Percentiles rank a stretch among this genome's conserved stretches.
Conservation (phyloP, 257 asterid genomes). For the Solanum tarapatanum region DNA sequence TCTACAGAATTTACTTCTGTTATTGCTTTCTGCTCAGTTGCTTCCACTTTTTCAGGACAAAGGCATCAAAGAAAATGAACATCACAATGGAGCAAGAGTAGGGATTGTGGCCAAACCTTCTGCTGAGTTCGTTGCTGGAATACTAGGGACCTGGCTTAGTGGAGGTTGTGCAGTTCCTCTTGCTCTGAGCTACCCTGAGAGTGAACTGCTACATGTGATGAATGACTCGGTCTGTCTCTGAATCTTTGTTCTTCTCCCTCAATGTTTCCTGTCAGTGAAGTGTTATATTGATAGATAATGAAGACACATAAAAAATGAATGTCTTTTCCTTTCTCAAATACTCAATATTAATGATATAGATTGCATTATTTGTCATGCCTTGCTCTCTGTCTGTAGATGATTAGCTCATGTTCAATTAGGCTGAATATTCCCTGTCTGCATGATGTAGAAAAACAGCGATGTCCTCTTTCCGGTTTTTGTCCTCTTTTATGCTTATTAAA, state of each 20-base stretch:
- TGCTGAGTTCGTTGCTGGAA: slow-evolving; percentile 86
- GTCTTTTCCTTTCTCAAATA: not conserved
- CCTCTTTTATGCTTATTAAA: not conserved
- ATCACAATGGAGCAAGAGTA: slow-evolving; percentile 57
- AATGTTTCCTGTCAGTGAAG: not conserved
- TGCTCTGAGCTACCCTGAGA: slow-evolving; percentile 96
- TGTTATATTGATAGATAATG: not conserved
- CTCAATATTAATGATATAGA: not conserved
- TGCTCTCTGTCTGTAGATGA: not conserved
- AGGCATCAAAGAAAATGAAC: slow-evolving; percentile 19
- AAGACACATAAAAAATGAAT: not conserved
- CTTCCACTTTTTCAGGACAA: slow-evolving; percentile 29
- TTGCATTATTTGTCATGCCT: not conserved
- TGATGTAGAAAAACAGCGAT: not conserved
- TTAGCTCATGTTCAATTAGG: not conserved
- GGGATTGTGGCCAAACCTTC: slow-evolving; percentile 93
- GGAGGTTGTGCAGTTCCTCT: slow-evolving; percentile 98
- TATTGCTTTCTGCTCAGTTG: not conserved
- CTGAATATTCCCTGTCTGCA: not conserved
- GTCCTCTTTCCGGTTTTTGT: not conserved
- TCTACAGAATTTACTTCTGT: not conserved
- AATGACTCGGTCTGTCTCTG: slow-evolving; percentile 66
- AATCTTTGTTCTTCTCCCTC: not conserved
- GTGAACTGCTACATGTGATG: slow-evolving; percentile 88
- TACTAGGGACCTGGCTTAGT: slow-evolving; percentile 86